These are phyloP conservation scores for Ophiostoma sp. DNA, from an alignment of 2,329 filamentous ascomycete species.

Conservation along the genomic window DNA sequence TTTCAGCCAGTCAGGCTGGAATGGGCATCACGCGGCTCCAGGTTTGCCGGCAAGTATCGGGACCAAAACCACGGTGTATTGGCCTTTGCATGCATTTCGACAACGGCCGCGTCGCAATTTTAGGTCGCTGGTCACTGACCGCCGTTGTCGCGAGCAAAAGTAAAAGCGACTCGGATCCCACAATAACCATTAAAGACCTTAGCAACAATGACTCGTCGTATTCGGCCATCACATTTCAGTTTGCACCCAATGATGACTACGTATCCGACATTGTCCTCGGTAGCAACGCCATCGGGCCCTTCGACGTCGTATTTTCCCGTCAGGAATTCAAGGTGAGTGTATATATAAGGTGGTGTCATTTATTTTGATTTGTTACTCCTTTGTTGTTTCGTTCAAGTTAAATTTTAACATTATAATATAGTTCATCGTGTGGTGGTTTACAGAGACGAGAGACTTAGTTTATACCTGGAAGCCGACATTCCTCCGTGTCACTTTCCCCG, in stretches of 20 bases:
- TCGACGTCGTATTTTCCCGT: not conserved
- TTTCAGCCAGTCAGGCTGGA: not conserved
- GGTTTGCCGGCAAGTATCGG: not conserved
- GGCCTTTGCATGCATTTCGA: constrained; percentile 18
- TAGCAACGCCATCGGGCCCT: not conserved
- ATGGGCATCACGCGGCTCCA: not conserved
- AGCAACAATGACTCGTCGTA: constrained; percentile 2
- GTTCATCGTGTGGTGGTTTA: constrained; percentile 5
- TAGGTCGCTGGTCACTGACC: constrained; percentile 19
- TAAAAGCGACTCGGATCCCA: not conserved
- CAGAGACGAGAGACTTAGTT: constrained; percentile 17
- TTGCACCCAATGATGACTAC: constrained; percentile 13
- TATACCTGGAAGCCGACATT: constrained; percentile 19
- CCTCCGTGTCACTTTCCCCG: constrained; percentile 15
- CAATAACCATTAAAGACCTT: constrained; percentile 8
- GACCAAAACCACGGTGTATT: not conserved
- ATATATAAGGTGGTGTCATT: not conserved
- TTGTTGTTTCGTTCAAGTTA: not conserved
- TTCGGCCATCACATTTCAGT: constrained; percentile 20
- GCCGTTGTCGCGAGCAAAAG: not conserved
- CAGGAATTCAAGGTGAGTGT: not conserved
- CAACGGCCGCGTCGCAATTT: constrained; percentile 14
- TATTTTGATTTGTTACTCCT: not conserved
- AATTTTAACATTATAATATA: not conserved
- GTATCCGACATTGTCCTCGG: constrained; percentile 22